Evolutionary conservation across 768 basidiomycete species (phyloP), one percentile per base, ranked within the genome.

Genomic region (Candolleomyces eurysporus): DNA sequence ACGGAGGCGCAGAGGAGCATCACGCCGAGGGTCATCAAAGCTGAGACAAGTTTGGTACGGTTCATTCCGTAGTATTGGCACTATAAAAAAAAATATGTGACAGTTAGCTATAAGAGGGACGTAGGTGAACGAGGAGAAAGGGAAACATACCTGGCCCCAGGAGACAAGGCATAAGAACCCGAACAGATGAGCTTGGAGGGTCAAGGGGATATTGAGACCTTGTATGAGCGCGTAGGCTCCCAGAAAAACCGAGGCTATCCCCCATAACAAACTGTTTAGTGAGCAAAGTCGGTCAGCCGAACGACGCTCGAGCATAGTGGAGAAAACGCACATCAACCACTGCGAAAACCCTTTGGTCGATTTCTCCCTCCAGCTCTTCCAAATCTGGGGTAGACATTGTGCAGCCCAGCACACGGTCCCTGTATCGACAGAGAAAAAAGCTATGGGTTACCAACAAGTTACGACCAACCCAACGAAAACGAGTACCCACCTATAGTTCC

Each of bases 261-360:
- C 85, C 90, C 90, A 92, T 1, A 87, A 66, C 0, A 88, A 69
- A 40, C 86, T 88, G n/a, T n/a, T n/a, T n/a, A n/a, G n/a, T n/a
- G 46, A 48, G 56, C 16, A 39, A 52, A 30, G 48, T 14, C 16
- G 7, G 21, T 52, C n/a, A 21, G 32, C 17, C 39, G 30, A 16
- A 50, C 22, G 48, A n/a, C 48, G 11, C 3, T 21, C 4, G 16
- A 49, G 46, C 43, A 42, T 26, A 13, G 14, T 10, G 36, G 9
- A 13, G 43, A 43, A 39, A 22, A 76, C 77, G 58, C 70, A 87
- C 89, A 91, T 82, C 32, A 94, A 79, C 71, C 74, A 83, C 14
- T 78, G 81, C 1, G 90, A 91, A 10, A 93, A 76, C 0, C 92
- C 91, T 26, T 83, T 77, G 0, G 88, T 90, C 22, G 83, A 84